phyloP scores from a whole-genome alignment of 1,284 basidiomycete species.

The Ceratobasidium sp. region DNA sequence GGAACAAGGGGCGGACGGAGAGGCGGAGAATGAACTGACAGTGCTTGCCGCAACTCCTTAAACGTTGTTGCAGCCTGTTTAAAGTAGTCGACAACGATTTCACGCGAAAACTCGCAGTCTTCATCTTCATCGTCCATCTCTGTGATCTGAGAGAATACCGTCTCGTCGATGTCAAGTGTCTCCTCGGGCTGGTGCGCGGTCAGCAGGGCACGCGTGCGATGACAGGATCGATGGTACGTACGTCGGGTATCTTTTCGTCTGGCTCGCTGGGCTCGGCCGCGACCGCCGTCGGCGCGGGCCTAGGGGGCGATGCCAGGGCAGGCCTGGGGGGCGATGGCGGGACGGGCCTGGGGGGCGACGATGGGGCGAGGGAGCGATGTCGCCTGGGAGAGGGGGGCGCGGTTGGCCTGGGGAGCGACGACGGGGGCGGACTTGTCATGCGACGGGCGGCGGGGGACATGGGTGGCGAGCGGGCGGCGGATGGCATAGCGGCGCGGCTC shows the following conservation, averaged over 20 bases:
- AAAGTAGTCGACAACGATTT: constrained; percentile 65
- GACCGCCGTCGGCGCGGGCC: neutral
- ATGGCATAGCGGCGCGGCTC: neutral
- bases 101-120: constrained; percentile 61
- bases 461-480: constrained; percentile 1
- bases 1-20: constrained; percentile 4
- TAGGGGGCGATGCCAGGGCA: neutral
- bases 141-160: constrained; percentile 63
- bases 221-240: neutral
- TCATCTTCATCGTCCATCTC: constrained; percentile 67
- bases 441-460: constrained; percentile 24
- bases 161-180: constrained; percentile 61
- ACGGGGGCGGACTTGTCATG: constrained; percentile 17
- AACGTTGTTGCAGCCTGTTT: constrained; percentile 63
- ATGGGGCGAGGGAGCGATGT: constrained; percentile 1
- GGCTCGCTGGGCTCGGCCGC: neutral
- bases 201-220: neutral
- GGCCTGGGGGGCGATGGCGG: neutral
- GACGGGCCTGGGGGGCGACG: neutral
- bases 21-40: constrained; percentile 54
- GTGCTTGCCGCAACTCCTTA: constrained; percentile 60
- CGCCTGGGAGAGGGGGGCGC: constrained; percentile 22
- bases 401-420: neutral
- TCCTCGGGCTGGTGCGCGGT: neutral
- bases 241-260: constrained; percentile 22